Base-by-base conservation (phyloP, 1,139 yeast species). In the Geotrichum europaeum region DNA sequence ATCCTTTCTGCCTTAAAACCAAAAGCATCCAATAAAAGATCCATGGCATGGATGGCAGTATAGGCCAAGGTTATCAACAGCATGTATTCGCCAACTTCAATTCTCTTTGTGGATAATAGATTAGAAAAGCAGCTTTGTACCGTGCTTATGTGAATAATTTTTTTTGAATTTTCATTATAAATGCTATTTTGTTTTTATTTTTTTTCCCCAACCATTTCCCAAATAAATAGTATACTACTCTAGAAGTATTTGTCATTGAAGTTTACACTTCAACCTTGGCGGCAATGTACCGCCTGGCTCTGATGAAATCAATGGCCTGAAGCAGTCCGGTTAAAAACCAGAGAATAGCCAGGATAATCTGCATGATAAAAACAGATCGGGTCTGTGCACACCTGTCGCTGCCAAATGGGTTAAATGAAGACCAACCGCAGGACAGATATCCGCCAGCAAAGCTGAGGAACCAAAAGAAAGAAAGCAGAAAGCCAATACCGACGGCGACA, bases 361-460 rank as follows among this genome's bases (percentile, higher is more conserved):
- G 68, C 53, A 70, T 61, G 51, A 69, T 62, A 47, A 70, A 60
- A 15, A 69, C 72, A 22, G 72, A 67, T 51, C 73, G 61, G 36
- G 67, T 64, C 59, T 70, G 73, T 15, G 70, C 72, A 55, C 73
- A 70, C 47, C 65, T 63, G 56, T 65, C 62, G 36, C 66, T 61
- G 28, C 72, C 72, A 63, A 70, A 70, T 13, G 73, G 73, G 51
- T 70, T 69, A 63, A 70, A 70, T 6, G 73, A 63, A 6, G 64
- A 51, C 73, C 73, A 70, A 12, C 62, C 61, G 56, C 73, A 70
- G n/a, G 69, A 43, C 34, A 70, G 60, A 15, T 49, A 24, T 10
- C 47, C 43, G 25, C 59, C 53, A 50, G 63, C 69, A 55, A 59
- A 63, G 63, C 69, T 68, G 59, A 66, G 65, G 32, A 69, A 58